A percentile compares a stretch with the other conserved stretches of the same genome.
Evolutionary conservation across 148 eudicot species (phyloP).

Genomic region (Gaultheria prostrata): DNA sequence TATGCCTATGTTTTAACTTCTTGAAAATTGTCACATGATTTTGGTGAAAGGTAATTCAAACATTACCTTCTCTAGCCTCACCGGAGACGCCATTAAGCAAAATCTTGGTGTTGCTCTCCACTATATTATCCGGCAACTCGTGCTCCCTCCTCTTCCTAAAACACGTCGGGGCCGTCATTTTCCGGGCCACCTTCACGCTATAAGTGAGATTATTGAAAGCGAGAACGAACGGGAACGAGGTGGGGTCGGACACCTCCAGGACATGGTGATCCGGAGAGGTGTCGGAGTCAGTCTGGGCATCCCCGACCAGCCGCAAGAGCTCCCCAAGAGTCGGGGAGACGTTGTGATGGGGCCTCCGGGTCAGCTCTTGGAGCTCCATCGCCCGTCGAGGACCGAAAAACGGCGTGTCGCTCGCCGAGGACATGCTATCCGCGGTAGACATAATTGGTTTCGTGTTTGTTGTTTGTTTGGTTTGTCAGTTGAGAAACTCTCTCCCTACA

Average conservation of each 20-base stretch:
- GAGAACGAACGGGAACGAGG: constrained; percentile 54
- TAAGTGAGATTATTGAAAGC: constrained; percentile 68
- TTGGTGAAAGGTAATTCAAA: background rate
- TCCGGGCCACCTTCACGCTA: constrained; percentile 45
- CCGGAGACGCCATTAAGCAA: constrained; percentile 63
- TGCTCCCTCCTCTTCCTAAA: constrained; percentile 15
- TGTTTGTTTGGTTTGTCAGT: background rate
- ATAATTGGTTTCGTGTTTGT: background rate
- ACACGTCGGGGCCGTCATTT: constrained; percentile 19
- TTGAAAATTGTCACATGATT: too few relatives aligned
- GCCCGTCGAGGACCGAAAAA: constrained; percentile 50
- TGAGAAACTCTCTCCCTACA: background rate
- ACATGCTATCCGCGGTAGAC: constrained; percentile 19
- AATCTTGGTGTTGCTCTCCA: constrained; percentile 25
- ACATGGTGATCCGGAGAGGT: constrained; percentile 28
- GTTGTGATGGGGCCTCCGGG: constrained; percentile 33
- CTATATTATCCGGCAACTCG: background rate
- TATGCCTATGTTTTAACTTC: too few relatives aligned
- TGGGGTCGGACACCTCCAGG: constrained; percentile 31
- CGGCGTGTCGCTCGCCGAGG: constrained; percentile 33
- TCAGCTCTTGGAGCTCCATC: constrained; percentile 47
- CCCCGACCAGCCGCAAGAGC: constrained; percentile 54
- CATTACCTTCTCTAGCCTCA: constrained; percentile 55
- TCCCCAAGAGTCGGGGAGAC: constrained; percentile 57
- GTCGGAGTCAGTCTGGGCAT: constrained; percentile 19